Conservation (phyloP, 2,329 filamentous ascomycete genomes). For the Fusarium virguliforme region DNA sequence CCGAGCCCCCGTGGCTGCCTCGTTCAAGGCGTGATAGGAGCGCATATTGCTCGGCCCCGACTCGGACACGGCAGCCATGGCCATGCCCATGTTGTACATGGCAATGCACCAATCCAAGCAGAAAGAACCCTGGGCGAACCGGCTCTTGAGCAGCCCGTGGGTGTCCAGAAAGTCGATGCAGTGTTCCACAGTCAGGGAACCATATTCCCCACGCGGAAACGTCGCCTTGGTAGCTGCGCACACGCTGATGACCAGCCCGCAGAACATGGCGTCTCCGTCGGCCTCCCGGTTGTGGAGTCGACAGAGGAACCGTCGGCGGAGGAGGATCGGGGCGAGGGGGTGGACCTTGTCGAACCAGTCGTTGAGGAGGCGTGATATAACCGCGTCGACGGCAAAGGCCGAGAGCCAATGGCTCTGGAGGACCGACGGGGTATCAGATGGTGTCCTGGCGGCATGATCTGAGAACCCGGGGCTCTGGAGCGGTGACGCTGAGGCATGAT, state of each 20-base stretch:
- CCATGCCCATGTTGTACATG: constrained; percentile 56
- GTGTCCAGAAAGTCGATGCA: constrained; percentile 53
- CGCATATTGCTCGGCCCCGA: constrained; percentile 37
- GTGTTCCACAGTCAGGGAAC: constrained; percentile 49
- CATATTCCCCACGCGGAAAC: constrained; percentile 50
- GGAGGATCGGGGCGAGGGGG: constrained; percentile 55
- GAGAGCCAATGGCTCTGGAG: constrained; percentile 35
- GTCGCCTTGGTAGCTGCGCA: constrained; percentile 56
- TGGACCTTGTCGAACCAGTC: constrained; percentile 59
- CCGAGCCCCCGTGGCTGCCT: constrained; percentile 52
- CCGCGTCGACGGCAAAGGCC: constrained; percentile 35
- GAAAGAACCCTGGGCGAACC: constrained; percentile 41
- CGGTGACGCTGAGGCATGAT: constrained; percentile 13
- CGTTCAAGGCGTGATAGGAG: constrained; percentile 46
- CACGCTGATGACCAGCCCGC: constrained; percentile 55
- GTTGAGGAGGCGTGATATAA: constrained; percentile 45
- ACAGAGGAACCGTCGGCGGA: constrained; percentile 53
- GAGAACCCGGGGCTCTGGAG: constrained; percentile 24
- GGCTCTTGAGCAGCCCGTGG: constrained; percentile 46
- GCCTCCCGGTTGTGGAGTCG: constrained; percentile 50
- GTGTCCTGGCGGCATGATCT: not conserved
- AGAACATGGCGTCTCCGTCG: constrained; percentile 51
- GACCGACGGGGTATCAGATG: not conserved
- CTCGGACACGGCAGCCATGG: constrained; percentile 38
- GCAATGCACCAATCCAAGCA: constrained; percentile 57